Evolutionary conservation across 2,329 filamentous ascomycete species (phyloP), one percentile per base, ranked within the genome.

Genomic region (Xylaria sp.): DNA sequence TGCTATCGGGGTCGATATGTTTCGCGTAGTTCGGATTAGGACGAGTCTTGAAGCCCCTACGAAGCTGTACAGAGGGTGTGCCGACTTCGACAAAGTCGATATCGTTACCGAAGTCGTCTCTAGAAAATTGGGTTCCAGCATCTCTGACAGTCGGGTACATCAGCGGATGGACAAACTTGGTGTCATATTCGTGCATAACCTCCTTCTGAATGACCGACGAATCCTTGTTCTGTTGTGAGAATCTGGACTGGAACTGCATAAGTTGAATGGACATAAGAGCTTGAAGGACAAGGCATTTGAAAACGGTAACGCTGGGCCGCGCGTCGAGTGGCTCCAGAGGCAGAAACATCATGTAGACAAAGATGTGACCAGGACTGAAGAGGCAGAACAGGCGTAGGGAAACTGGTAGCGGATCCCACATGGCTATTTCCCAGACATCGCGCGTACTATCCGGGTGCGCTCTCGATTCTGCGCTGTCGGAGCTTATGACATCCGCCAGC

Each of bases 161-260:
- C 11, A 90, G 87, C 2, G 96, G 96, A 76, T 97, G 93, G 0
- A 99, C 96, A 77, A 92, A 97, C 82, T 99, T 99, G 74, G 89
- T 93, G 78, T 98, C 93, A 78, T 99, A 99, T 81, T 99, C 96
- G 78, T 94, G 91, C 81, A 98, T 86, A 5, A 98, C 95, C 80
- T 98, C 93, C 74, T 92, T 93, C 74, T 97, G 93, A 67, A 99
- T 92, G 56, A 97, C 86, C 2, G 90, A 86, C 1, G 88, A 89
- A 79, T 99, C 96, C 78, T 94, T 97, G 69, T 88, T 89, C 79
- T 98, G 94, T 78, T 95, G 94, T 3, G 88, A 86, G 80, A 95
- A 98, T 40, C 86, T 89, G 2, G 86, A 87, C 68, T 92, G 90
- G 59, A 98, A 83, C 36, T 93, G 83, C 61, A 89, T 86, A 71